phyloP scores from a whole-genome alignment of 768 basidiomycete genomes.

The Phanerochaete carnosa region DNA sequence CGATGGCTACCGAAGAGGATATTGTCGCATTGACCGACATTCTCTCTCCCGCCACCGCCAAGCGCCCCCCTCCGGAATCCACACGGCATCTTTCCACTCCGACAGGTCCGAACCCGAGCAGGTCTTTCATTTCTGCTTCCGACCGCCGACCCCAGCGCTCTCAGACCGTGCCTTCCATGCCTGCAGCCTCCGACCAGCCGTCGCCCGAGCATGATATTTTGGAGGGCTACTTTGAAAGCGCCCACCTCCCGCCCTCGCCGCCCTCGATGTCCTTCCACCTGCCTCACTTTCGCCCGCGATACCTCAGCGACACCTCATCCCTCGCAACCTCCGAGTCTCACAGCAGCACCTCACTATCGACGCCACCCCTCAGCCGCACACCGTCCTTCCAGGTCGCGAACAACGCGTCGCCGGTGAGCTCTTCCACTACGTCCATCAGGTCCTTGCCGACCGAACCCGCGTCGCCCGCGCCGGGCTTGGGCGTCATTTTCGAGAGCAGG shows the following conservation, averaged over 20 bases:
- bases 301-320: conserved; percentile 44
- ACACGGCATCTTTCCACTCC: not conserved
- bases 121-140: not conserved
- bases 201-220: conserved; percentile 28
- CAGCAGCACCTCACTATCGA: conserved; percentile 21
- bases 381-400: conserved; percentile 28
- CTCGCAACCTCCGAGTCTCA: conserved; percentile 31
- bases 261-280: conserved; percentile 27
- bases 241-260: conserved; percentile 18
- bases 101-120: not conserved
- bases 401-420: conserved; percentile 24
- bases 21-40: conserved; percentile 49
- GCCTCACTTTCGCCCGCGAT: conserved; percentile 33
- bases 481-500: conserved; percentile 37
- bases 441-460: conserved; percentile 29
- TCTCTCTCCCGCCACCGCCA: conserved; percentile 29
- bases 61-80: not conserved
- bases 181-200: not conserved
- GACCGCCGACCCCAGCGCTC: conserved; percentile 5
- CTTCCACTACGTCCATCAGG: conserved; percentile 20
- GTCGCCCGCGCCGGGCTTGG: conserved; percentile 21
- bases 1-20: conserved; percentile 46
- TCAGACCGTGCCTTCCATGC: not conserved
- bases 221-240: conserved; percentile 27
- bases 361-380: conserved; percentile 23